Percentiles rank a stretch among this genome's conserved stretches.
Conservation (phyloP, 441 rosid genomes). For the Mallotus japonicus region DNA sequence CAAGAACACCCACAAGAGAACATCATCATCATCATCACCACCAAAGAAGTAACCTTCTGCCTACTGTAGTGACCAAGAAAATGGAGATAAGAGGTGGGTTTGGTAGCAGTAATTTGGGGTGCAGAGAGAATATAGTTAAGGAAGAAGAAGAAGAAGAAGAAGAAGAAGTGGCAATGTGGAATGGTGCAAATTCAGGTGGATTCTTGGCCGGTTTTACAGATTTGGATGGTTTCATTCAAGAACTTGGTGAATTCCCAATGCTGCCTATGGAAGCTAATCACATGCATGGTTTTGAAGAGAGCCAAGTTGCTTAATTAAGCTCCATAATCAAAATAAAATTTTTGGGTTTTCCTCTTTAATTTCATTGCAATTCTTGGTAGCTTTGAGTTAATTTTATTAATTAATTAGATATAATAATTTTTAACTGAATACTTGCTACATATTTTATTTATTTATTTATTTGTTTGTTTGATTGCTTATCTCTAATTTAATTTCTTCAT, state of each 20-base stretch:
- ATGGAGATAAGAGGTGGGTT: conserved; percentile 27
- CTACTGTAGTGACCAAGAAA: conserved; percentile 12
- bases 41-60: background rate
- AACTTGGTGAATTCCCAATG: conserved; percentile 60
- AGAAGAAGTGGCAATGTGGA: conserved; percentile 39
- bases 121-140: conserved; percentile 26
- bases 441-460: background rate
- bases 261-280: conserved; percentile 46
- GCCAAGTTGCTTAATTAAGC: conserved; percentile 31
- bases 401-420: background rate
- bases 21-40: conserved; percentile 22
- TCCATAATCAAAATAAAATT: background rate
- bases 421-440: conserved; percentile 11
- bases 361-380: background rate
- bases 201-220: conserved; percentile 54
- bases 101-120: conserved; percentile 10
- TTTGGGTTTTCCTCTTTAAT: background rate
- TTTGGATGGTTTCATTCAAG: conserved; percentile 69
- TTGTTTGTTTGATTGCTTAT: background rate
- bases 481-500: background rate
- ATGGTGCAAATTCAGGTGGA: conserved; percentile 43
- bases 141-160: conserved; percentile 35
- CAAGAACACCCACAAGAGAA: conserved; percentile 17
- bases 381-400: background rate
- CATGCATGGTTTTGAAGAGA: conserved; percentile 40